A percentile compares a stretch with the other conserved stretches of the same genome.
phyloP scores from a whole-genome alignment of 1,284 basidiomycete species.

The Leccinum pachyderme region DNA sequence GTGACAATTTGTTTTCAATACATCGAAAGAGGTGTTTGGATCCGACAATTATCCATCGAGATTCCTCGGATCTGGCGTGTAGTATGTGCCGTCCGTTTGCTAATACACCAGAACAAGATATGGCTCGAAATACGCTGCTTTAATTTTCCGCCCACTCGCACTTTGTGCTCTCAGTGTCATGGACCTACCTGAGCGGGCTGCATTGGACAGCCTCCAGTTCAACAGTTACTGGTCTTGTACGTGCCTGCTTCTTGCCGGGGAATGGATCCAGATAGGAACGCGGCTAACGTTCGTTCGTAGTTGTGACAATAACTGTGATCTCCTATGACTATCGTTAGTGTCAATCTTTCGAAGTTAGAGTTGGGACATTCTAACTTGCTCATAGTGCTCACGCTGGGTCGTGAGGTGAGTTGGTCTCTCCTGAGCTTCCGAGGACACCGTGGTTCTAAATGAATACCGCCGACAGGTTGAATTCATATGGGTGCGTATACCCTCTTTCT shows the following conservation, averaged over 20 bases:
- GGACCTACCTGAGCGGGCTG: not conserved
- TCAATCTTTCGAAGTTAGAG: not conserved
- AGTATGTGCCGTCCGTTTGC: not conserved
- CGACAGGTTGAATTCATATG: constrained; percentile 8
- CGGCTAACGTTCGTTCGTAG: not conserved
- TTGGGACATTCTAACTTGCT: not conserved
- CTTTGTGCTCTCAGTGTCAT: not conserved
- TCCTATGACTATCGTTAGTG: constrained; percentile 7
- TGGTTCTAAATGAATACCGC: not conserved
- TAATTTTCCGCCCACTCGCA: not conserved
- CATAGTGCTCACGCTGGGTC: constrained; percentile 3
- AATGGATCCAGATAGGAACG: not conserved
- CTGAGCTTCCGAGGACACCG: not conserved
- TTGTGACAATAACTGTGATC: not conserved
- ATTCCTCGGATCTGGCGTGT: not conserved
- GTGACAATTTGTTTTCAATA: not conserved
- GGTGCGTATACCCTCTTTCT: not conserved
- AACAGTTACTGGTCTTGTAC: not conserved
- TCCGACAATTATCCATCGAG: not conserved
- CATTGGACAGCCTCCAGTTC: not conserved
- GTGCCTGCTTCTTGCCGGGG: not conserved
- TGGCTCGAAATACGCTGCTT: not conserved
- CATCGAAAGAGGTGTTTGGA: not conserved
- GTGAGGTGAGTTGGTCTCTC: constrained; percentile 5
- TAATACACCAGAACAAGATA: not conserved